Evolutionary conservation across 2,329 filamentous ascomycete species (phyloP), one percentile per base, ranked within the genome.

Genomic region (Cladosporium sp.): DNA sequence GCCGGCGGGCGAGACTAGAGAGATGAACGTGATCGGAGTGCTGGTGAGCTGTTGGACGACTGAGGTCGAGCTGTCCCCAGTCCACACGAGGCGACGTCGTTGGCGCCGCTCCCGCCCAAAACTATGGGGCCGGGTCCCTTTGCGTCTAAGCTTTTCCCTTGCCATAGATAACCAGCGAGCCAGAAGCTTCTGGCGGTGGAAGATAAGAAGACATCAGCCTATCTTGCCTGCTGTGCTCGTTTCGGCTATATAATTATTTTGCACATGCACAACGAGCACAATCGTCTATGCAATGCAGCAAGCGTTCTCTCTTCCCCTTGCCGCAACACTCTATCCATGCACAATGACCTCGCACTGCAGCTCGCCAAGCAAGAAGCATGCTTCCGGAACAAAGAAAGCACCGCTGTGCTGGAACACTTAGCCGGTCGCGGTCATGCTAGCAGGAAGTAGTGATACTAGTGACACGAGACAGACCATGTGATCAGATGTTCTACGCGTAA

Each of bases 281-380:
- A 12, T 8, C 9, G 9, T 34, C 30, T 34, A 11, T 12, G 30
- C 30, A 34, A 34, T 34, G 30, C 30, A 34, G 8, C n/a, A n/a
- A n/a, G n/a, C n/a, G 30, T 9, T 9, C 9, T 5, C 11, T 47
- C 19, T 17, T 20, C 11, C 22, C 15, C 25, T 47, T 30, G 43
- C 25, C 9, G 30, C 30, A 34, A 30, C 25, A 45, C 17, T 19
- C 12, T 5, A 30, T 19, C 11, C 30, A 56, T 56, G 54, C 54
- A 56, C 54, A 39, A 56, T 56, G 42, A 56, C 54, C 42, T 3
- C 54, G 51, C 15, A 43, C 37, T 42, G 51, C 51, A 52, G 36
- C 45, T 22, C 50, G 50, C 39, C 39, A 55, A 55, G 28, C 40
- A n/a, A 14, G 20, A 55, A 55, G 28, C 40, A n/a, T 22, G 20